Conservation (phyloP, 31 red algal species). For the Porphyra umbilicalis region DNA sequence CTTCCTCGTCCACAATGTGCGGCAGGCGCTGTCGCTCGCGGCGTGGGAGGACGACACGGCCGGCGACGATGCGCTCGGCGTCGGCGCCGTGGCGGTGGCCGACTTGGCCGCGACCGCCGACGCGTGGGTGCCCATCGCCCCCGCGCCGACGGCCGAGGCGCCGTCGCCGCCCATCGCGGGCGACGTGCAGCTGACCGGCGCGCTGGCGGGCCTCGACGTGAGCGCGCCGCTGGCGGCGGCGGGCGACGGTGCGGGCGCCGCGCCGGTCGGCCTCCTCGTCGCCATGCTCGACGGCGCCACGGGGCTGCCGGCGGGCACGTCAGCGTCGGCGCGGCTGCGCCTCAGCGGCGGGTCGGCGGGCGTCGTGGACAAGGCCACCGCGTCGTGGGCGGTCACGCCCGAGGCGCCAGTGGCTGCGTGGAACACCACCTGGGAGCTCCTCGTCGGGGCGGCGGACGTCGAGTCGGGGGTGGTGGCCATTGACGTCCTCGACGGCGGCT, state of each 20-base stretch:
- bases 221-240: background rate
- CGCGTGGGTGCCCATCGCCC: background rate
- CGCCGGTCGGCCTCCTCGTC: background rate
- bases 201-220: background rate
- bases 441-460: background rate
- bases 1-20: slow-evolving; percentile 1
- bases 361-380: background rate
- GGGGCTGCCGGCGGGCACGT: background rate
- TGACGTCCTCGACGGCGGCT: background rate
- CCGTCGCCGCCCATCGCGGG: background rate
- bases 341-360: background rate
- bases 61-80: background rate
- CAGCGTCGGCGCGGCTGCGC: background rate
- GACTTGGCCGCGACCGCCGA: background rate
- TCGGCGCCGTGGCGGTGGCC: background rate
- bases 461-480: background rate
- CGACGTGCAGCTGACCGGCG: background rate
- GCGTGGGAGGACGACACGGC: background rate
- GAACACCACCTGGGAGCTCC: background rate
- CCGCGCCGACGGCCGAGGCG: background rate
- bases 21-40: background rate
- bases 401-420: background rate
- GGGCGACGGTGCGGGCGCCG: background rate
- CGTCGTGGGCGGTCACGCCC: background rate
- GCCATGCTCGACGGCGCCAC: background rate